These are phyloP conservation scores for Hippophae gyantsensis DNA, from an alignment of 306 rosid species.

Conservation along the genomic window DNA sequence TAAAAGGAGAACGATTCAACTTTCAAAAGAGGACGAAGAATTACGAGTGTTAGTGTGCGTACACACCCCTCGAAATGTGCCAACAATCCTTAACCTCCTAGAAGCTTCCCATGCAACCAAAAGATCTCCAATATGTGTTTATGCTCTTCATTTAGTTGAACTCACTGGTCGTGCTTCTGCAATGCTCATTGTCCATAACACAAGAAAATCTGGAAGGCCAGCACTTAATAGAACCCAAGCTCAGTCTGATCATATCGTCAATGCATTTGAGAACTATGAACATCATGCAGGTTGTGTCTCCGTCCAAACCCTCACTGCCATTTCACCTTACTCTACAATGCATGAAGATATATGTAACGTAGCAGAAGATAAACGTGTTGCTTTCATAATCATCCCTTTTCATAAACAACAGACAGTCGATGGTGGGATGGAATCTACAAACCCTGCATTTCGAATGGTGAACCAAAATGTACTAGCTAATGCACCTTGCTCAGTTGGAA, in stretches of 20 bases:
- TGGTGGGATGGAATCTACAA: constrained; percentile 18
- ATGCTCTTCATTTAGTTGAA: constrained; percentile 36
- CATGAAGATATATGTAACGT: constrained; percentile 35
- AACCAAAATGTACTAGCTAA: constrained; percentile 23
- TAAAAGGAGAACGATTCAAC: constrained; percentile 51
- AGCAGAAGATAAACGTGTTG: constrained; percentile 28
- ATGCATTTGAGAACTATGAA: constrained; percentile 23
- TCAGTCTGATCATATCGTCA: not conserved
- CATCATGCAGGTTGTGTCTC: constrained; percentile 4
- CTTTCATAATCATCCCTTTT: constrained; percentile 30
- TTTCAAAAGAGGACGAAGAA: constrained; percentile 30
- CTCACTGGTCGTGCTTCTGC: constrained; percentile 30
- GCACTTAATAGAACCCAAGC: not conserved
- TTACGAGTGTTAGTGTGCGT: constrained; percentile 50
- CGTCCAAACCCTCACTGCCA: constrained; percentile 26
- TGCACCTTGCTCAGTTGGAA: constrained; percentile 26
- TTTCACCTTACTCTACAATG: constrained; percentile 35
- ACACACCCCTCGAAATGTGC: constrained; percentile 41
- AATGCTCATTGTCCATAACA: constrained; percentile 38
- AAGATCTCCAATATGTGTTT: constrained; percentile 24
- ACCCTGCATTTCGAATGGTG: constrained; percentile 19
- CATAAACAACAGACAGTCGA: constrained; percentile 16
- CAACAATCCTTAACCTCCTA: constrained; percentile 38
- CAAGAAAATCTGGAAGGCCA: constrained; percentile 5
- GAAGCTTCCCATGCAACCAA: constrained; percentile 26